A percentile compares a stretch with the other conserved stretches of the same genome.
These are phyloP conservation scores for Colletotrichum higginsianum DNA, from an alignment of 2,329 filamentous ascomycete genomes.

Conservation along the genomic window DNA sequence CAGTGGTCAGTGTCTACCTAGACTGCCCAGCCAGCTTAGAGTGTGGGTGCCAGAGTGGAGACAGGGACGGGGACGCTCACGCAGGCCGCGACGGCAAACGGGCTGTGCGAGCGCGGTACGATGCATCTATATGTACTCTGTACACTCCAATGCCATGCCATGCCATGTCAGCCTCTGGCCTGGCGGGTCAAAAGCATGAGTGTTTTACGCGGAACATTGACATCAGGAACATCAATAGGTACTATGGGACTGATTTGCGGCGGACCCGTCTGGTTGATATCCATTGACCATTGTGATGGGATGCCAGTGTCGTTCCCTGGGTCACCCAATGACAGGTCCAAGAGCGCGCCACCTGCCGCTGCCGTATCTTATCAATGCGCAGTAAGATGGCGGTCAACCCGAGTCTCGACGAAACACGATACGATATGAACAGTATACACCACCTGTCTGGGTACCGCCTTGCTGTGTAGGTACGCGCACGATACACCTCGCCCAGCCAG, in stretches of 20 bases:
- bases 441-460: no score
- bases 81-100: slow-evolving; percentile 3
- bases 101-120: slow-evolving; percentile 36
- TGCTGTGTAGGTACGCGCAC: no score
- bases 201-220: not conserved
- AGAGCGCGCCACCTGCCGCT: not conserved
- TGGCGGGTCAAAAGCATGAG: no score
- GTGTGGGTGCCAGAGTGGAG: slow-evolving; percentile 1
- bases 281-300: no score
- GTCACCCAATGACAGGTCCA: not conserved
- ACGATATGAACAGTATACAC: slow-evolving; percentile 3
- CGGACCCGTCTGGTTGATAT: slow-evolving; percentile 1
- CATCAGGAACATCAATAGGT: not conserved
- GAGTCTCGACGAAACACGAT: not conserved
- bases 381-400: not conserved
- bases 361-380: not conserved
- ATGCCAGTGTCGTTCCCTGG: not conserved
- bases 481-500: not conserved
- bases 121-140: not conserved
- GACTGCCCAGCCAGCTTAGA: no score
- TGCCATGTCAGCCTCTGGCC: no score
- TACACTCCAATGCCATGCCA: no score
- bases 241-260: not conserved
- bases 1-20: no score
- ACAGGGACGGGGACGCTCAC: not conserved